Base-by-base conservation (phyloP, 1,284 basidiomycete species). In the Blastosporella zonata region DNA sequence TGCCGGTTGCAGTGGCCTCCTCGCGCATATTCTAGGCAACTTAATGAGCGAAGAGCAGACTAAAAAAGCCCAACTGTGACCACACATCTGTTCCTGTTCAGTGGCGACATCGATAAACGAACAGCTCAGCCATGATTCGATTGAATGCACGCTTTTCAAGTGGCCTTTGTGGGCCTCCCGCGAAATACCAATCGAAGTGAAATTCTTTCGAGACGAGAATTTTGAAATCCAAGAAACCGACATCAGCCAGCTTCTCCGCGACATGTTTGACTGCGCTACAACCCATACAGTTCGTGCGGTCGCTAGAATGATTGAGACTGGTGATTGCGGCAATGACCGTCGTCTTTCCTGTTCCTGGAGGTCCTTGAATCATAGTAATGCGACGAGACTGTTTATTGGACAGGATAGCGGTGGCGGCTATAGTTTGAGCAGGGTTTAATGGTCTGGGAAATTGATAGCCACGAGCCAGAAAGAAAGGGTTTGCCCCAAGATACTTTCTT, bases 111-210 rank as follows among this genome's bases (percentile, higher is more conserved):
- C 67, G 54, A 84, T 63, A 66, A 84, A 81, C 47, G 71, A 62
- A 45, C 77, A 79, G 27, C 4, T 66, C 41, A 43, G 65, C 54
- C 36, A 64, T 63, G 25, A 78, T 58, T 25, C 66, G 59, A 55
- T 81, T 73, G 5, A 21, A 1, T 8, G 72, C 61, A 58, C 73
- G 1, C 79, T 82, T 3, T 73, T 67, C 5, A 84, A 73, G 49
- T 71, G 55, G 22, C 62, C 52, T 13, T 79, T 64, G 66, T 90
- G 90, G 7, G 90, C 71, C 50, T 69, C 66, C 38, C 72, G 56
- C 15, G 86, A 89, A 46, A 90, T 84, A 85, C 84, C 84, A 86
- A 43, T 77, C 81, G 50, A 63, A 60, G 48, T 79, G 71, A 54
- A 81, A 83, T 3, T 77, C 77, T 27, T 65, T 64, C 1, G 79